Base-by-base conservation (phyloP, 2,329 filamentous ascomycete genomes). In the Fusarium tanahbumbuense region DNA sequence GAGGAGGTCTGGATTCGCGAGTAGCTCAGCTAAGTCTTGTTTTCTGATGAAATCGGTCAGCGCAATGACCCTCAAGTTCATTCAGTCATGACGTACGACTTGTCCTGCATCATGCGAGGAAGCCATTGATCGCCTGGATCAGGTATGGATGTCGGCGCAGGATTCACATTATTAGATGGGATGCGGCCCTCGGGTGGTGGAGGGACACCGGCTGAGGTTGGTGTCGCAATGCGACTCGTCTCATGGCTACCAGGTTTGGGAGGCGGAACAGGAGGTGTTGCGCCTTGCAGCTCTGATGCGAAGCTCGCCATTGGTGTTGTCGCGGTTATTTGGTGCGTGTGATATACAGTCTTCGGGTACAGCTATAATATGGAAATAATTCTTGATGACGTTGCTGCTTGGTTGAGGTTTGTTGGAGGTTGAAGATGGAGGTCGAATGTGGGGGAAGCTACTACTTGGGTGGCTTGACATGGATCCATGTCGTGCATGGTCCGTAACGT, bases 121-220 rank as follows among this genome's bases (percentile, higher is more conserved):
- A 97, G 84, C 94, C 94, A 97, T 68, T 90, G 87, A 55, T 92
- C 89, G 22, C 90, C 88, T 0, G 88, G 88, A 71, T 91, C 89
- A 5, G 84, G 81, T 42, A 84, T 81, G 4, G 78, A 75, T 18
- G 81, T 78, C 41, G 80, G 76, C n/a, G 76, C 71, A 41, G 67
- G 68, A 44, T 70, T 63, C 16, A 74, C 59, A 20, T 58, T 58
- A 23, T 66, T 68, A 27, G 61, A 54, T 16, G 68, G 60, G 18
- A 62, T 52, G 44, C 72, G 67, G 52, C 66, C 28, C 59, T 81
- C 81, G 12, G 82, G 79, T 41, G 82, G 83, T 25, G 82, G 80
- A 42, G 83, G 83, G 23, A 83, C 82, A 57, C 82, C 82, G 28
- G 81, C 79, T 49, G 81, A 78, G 55, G 86, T 82, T 2, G 91